phyloP scores from a whole-genome alignment of 257 asterid species.

The Ballota nigra region DNA sequence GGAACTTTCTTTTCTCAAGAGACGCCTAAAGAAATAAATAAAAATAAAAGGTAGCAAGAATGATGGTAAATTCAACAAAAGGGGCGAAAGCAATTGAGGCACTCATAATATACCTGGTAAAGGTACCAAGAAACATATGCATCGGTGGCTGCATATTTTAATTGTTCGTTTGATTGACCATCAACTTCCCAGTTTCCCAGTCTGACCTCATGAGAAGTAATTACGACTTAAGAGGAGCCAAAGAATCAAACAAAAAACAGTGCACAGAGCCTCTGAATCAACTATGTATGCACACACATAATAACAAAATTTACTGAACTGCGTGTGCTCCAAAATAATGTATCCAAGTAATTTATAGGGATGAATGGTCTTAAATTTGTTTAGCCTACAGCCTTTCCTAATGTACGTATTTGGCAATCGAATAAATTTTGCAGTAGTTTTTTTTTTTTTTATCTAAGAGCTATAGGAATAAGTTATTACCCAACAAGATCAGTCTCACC shows the following conservation, averaged over 20 bases:
- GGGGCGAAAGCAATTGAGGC: conserved; percentile 6
- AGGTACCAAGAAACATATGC: conserved; percentile 86
- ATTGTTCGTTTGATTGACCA: conserved; percentile 58
- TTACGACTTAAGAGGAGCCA: conserved; percentile 14
- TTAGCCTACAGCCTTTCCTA: background rate
- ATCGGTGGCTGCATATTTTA: conserved; percentile 85
- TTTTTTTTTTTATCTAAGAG: too few species aligned
- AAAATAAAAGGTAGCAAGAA: background rate
- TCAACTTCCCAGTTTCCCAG: conserved; percentile 91
- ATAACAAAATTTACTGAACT: background rate
- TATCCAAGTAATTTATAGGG: background rate
- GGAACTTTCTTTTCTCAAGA: too few species aligned
- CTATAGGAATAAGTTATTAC: too few species aligned
- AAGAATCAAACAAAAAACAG: conserved; percentile 8
- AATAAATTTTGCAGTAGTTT: too few species aligned
- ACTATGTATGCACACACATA: background rate
- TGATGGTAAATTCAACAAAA: background rate
- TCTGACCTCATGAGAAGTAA: conserved; percentile 19
- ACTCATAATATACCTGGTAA: conserved; percentile 58
- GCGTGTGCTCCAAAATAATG: background rate
- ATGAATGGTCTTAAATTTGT: background rate
- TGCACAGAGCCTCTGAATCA: conserved; percentile 1
- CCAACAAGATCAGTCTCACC: too few species aligned
- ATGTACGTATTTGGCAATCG: background rate
- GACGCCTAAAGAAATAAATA: too few species aligned